Percentiles rank a stretch among this genome's conserved stretches.
Conservation (phyloP, 2,329 filamentous ascomycete genomes). For the Colletotrichum sp. region DNA sequence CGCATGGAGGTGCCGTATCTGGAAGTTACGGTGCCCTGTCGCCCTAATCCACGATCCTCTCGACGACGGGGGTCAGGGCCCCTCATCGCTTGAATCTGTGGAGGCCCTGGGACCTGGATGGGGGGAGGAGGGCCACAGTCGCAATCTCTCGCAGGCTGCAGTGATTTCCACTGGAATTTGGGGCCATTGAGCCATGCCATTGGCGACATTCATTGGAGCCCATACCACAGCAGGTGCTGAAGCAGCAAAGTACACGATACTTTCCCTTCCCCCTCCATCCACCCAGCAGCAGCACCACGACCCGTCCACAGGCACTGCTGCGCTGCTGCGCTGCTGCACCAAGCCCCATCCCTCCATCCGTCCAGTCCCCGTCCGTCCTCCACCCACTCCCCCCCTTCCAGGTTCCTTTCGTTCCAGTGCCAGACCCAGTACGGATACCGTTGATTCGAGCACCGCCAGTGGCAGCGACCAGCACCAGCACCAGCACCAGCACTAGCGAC, state of each 20-base stretch:
- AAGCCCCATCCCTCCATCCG: not conserved
- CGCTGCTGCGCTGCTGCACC: not conserved
- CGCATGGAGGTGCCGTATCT: not conserved
- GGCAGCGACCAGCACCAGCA: not conserved
- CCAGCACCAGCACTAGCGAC: not conserved
- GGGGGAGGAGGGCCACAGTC: not conserved
- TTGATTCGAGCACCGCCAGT: not conserved
- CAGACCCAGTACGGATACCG: not conserved
- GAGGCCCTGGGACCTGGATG: not conserved
- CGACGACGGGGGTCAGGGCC: not conserved
- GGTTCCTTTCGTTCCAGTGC: not conserved
- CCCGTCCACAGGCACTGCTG: not conserved
- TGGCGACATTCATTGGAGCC: not conserved
- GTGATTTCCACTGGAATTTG: not conserved
- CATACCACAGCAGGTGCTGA: not conserved
- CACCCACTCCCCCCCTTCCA: conserved; percentile 2
- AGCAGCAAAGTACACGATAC: not conserved
- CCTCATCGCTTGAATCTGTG: not conserved
- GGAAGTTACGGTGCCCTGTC: not conserved
- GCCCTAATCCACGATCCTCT: not conserved
- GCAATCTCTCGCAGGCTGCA: conserved; percentile 10
- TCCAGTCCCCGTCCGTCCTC: not conserved
- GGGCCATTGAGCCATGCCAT: not conserved
- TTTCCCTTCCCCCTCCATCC: not conserved
- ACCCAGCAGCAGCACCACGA: not conserved